Base-by-base conservation (phyloP, 1,284 basidiomycete species). In the Ustilago bromivora region DNA sequence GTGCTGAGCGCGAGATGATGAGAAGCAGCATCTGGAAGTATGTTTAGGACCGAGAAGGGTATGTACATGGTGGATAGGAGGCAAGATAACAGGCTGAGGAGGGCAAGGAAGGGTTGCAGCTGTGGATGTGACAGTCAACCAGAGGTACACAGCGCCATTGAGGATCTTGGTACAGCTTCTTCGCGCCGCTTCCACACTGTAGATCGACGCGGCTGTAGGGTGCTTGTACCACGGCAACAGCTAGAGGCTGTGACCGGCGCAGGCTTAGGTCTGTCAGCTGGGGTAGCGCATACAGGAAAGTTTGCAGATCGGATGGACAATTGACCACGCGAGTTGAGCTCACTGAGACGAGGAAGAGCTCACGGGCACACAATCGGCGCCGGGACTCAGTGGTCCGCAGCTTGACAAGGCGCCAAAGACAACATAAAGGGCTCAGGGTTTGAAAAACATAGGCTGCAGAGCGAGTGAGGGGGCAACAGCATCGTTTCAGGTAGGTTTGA, bases 351-450 rank as follows among this genome's bases (percentile, higher is more conserved):
- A 15, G 40, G 43, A n/a, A 19, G 43, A n/a, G 43, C 8, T 28
- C 23, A 15, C n/a, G 17, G 7, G 15, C n/a, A 6, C n/a, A 19
- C 43, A 46, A 46, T 19, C n/a, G n/a, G 43, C n/a, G n/a, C n/a
- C n/a, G n/a, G 43, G 43, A 46, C 43, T 46, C 8, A 19, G 43
- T 9, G 8, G n/a, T 17, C 43, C 8, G 43, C 43, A 46, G 43
- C 43, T 46, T 19, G n/a, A 43, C 43, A 19, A 8, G 43, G 19
- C 1, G 43, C 19, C 3, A 19, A 46, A 46, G n/a, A 23, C 43
- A 46, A 19, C n/a, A 46, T 17, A 46, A n/a, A 46, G n/a, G 43
- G 43, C 43, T 46, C 43, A 46, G 43, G 43, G 43, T 4, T 46
- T 46, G 43, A 6, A 11, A 19, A 4, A 1, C 5, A 19, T n/a